Evolutionary conservation across 768 basidiomycete species (phyloP), one percentile per base, ranked within the genome.

Genomic region (Udeniomyces megalosporus): DNA sequence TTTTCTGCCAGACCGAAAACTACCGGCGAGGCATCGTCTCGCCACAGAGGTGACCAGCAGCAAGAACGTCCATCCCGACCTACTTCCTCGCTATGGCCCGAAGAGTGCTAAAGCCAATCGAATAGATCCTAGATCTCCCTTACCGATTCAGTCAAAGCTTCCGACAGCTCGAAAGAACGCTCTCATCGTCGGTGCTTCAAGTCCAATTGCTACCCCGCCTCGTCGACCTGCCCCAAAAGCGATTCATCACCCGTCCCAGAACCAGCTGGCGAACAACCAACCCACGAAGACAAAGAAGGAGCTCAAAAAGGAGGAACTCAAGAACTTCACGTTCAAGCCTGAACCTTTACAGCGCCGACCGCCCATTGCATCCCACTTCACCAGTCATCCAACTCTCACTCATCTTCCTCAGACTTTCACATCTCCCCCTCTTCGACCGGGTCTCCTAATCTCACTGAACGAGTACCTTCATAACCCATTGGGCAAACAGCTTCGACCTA

Each of bases 251-350:
- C 12, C 34, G 20, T 35, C 48, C 1, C 14, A 51, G 11, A 44
- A 26, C 14, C 15, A 26, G 1, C 49, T 17, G 3, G 17, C n/a
- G 11, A 15, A 32, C 24, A 15, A 17, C 8, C 20, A 20, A 29
- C 50, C 34, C 14, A 12, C 32, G 11, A 50, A 57, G 48, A 32
- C 32, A 22, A 20, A 44, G 22, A 54, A 35, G 14, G 22, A 35
- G 34, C 26, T 28, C 4, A 56, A 44, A 38, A 24, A 31, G 3
- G 57, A 58, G 29, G 57, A 44, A 2, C 44, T 35, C 28, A 44
- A 32, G 26, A n/a, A 60, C 58, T 65, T 65, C 32, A 51, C 50
- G 38, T 65, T 65, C 58, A 29, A 28, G 24, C 20, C 63, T 29
- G n/a, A 45, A 6, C 63, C 63, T 12, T 45, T 65, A n/a, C 50